These are phyloP conservation scores for Datisca glomerata DNA, from an alignment of 306 rosid genomes.

Conservation along the genomic window DNA sequence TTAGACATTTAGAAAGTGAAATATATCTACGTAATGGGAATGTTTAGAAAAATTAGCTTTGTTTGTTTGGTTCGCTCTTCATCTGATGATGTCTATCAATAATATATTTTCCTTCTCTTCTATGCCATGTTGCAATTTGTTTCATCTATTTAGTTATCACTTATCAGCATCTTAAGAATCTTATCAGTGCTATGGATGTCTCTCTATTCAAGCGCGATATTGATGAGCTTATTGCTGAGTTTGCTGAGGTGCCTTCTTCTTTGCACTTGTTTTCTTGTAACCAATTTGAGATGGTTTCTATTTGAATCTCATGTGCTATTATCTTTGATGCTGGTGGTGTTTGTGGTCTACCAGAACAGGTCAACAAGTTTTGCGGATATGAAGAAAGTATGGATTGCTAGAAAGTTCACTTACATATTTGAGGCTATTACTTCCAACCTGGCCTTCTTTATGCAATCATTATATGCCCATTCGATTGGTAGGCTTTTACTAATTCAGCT, in stretches of 20 bases:
- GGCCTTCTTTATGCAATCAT: slow-evolving; percentile 83
- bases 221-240: slow-evolving; percentile 60
- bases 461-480: slow-evolving; percentile 75
- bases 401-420: slow-evolving; percentile 67
- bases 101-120: no score
- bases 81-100: no score
- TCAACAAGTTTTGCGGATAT: slow-evolving; percentile 48
- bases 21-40: no score
- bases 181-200: slow-evolving; percentile 23
- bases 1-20: no score
- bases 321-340: not conserved
- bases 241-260: slow-evolving; percentile 26
- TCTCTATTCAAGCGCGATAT: slow-evolving; percentile 50
- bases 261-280: slow-evolving; percentile 6
- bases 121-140: no score
- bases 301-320: not conserved
- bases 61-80: no score
- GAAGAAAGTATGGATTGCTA: slow-evolving; percentile 74
- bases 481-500: slow-evolving; percentile 8
- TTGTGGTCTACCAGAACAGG: slow-evolving; percentile 33
- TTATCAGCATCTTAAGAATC: no score
- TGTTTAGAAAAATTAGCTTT: no score
- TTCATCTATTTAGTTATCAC: no score
- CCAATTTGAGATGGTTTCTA: not conserved
- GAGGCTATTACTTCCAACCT: slow-evolving; percentile 64